Evolutionary conservation across 2,329 filamentous ascomycete genomes (phyloP).

Genomic region (Alternaria metachromatica): DNA sequence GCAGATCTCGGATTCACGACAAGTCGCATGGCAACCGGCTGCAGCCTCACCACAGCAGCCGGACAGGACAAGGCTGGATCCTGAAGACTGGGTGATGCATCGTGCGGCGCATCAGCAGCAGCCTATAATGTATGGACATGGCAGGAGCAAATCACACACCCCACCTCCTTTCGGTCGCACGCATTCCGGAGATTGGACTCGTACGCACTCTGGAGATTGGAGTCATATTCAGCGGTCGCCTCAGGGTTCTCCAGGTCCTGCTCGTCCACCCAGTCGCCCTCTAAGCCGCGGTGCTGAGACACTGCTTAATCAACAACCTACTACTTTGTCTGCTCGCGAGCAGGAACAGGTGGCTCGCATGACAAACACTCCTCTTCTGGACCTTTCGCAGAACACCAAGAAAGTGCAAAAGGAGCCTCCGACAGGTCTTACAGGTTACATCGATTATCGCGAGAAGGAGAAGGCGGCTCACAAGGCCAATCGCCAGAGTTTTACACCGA

Average conservation of each 20-base stretch:
- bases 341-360: constrained; percentile 87
- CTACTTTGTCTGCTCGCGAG: constrained; percentile 80
- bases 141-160: constrained; percentile 62
- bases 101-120: constrained; percentile 64
- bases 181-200: constrained; percentile 56
- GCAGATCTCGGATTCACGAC: constrained; percentile 64
- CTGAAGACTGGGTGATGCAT: constrained; percentile 85
- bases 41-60: constrained; percentile 58
- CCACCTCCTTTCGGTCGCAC: constrained; percentile 53
- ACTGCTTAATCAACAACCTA: constrained; percentile 61
- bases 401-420: constrained; percentile 50
- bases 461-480: constrained; percentile 54
- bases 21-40: constrained; percentile 80
- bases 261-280: constrained; percentile 40
- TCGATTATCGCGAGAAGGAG: constrained; percentile 80
- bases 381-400: constrained; percentile 62
- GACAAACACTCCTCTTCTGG: constrained; percentile 78
- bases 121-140: constrained; percentile 58
- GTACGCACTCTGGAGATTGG: constrained; percentile 55
- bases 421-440: constrained; percentile 74
- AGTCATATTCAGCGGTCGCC: constrained; percentile 45
- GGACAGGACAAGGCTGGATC: constrained; percentile 65
- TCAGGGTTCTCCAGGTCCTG: constrained; percentile 28
- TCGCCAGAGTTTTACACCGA: constrained; percentile 32
- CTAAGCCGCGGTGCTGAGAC: constrained; percentile 60